A percentile compares a stretch with the other conserved stretches of the same genome.
Conservation (phyloP, 495 filamentous ascomycete genomes). For the Aspergillus kassunensis region DNA sequence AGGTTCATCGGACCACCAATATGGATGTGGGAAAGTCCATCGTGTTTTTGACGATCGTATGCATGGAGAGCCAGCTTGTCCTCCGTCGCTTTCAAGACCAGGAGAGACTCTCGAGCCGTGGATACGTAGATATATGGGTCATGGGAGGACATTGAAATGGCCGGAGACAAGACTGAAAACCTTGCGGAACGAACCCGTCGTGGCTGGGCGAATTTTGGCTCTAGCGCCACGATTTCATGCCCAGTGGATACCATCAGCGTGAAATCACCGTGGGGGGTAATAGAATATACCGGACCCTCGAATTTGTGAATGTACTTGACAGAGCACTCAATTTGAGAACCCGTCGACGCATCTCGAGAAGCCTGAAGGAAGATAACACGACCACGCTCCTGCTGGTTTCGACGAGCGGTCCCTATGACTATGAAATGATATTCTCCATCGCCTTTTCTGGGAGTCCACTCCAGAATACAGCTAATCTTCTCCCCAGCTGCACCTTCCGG, state of each 20-base stretch:
- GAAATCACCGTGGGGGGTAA: constrained; percentile 38
- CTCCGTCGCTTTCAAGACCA: constrained; percentile 32
- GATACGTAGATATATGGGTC: constrained; percentile 41
- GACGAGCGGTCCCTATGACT: constrained; percentile 39
- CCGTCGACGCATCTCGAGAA: constrained; percentile 22
- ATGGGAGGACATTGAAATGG: constrained; percentile 37
- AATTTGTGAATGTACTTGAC: constrained; percentile 37
- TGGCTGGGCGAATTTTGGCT: constrained; percentile 27
- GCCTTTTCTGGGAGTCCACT: constrained; percentile 43
- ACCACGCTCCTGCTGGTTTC: constrained; percentile 25
- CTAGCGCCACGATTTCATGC: constrained; percentile 33
- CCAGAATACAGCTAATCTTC: constrained; percentile 45
- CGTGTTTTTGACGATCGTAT: constrained; percentile 31
- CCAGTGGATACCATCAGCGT: constrained; percentile 40
- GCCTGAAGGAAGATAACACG: constrained; percentile 36
- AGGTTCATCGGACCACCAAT: constrained; percentile 27
- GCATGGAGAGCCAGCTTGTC: constrained; percentile 30
- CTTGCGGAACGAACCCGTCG: constrained; percentile 31
- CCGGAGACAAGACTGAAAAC: constrained; percentile 36
- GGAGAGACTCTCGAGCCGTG: constrained; percentile 39
- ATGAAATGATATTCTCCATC: constrained; percentile 46
- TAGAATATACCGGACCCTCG: constrained; percentile 36
- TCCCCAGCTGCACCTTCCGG: constrained; percentile 40
- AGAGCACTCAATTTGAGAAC: constrained; percentile 29
- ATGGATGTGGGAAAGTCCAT: constrained; percentile 39